Evolutionary conservation across 2,329 filamentous ascomycete genomes (phyloP), one percentile per base, ranked within the genome.

Genomic region (Pseudogymnoascus sp.): DNA sequence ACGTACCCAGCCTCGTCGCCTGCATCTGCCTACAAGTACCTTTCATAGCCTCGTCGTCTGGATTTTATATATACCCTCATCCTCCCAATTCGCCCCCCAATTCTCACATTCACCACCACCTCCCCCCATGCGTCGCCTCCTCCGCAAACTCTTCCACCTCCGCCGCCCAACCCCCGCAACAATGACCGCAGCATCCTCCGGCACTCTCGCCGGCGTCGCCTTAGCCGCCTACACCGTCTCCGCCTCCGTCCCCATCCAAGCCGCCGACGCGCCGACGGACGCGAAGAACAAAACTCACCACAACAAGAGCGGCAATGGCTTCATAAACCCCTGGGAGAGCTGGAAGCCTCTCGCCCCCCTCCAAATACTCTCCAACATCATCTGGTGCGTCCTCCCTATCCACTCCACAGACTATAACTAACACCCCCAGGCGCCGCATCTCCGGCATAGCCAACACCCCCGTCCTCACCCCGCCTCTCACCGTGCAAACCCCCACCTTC

Each of bases 391-490:
- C n/a, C n/a, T n/a, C n/a, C n/a, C n/a, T n/a, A n/a, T n/a, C n/a
- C n/a, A n/a, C n/a, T n/a, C n/a, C n/a, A n/a, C n/a, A n/a, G n/a
- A n/a, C n/a, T n/a, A n/a, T n/a, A n/a, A n/a, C n/a, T 36, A 36
- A 36, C 34, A 8, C 60, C 5, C 16, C 21, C 31, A 70, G 70
- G 65, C 61, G 53, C 10, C 63, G 63, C 46, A 3, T 73, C 18
- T 66, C 68, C 40, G 70, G 71, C 23, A 65, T 65, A 18, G 16
- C 67, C 1, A 68, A 69, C 59, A 64, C 23, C 5, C 86, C 86
- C 11, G 82, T 88, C 67, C 87, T 84, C 0, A 84, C 81, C 1
- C 82, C 84, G 5, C 84, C 85, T 1, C 83, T 89, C 1, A 76
- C 82, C 2, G 81, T 89, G n/a, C 79, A 75, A 31, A 80, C 78